Evolutionary conservation across 345 rosid species (phyloP).

Genomic region (Brassica napus): DNA sequence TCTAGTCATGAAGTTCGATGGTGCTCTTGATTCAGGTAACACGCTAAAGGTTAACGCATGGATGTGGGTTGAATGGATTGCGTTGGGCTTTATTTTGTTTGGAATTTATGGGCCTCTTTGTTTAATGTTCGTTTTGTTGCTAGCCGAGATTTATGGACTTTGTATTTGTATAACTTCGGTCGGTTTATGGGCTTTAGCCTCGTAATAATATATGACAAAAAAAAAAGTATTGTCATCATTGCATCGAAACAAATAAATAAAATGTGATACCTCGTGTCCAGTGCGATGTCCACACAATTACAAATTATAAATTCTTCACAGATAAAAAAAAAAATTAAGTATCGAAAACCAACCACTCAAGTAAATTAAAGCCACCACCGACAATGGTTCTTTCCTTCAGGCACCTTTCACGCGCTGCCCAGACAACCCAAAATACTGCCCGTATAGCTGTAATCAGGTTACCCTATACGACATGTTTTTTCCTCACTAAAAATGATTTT

Average conservation of each 20-base stretch:
- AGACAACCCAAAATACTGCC: slow-evolving; percentile 46
- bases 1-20: no score
- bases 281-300: background rate
- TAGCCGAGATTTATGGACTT: no score
- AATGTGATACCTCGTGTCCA: background rate
- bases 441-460: slow-evolving; percentile 52
- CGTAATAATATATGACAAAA: no score
- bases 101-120: no score
- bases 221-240: no score
- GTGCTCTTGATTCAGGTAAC: no score
- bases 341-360: background rate
- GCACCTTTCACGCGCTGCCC: slow-evolving; percentile 37
- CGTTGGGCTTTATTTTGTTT: no score
- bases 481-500: background rate
- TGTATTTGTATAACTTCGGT: no score
- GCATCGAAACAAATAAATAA: background rate
- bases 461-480: slow-evolving; percentile 20
- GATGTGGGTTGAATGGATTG: no score
- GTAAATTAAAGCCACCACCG: slow-evolving; percentile 35
- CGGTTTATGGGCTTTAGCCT: no score
- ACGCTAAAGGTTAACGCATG: no score
- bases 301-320: background rate
- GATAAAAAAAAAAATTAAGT: background rate
- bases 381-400: slow-evolving; percentile 25
- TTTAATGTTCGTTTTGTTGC: no score